Conservation (phyloP, 2,329 filamentous ascomycete species). For the Monosporascus sp. region DNA sequence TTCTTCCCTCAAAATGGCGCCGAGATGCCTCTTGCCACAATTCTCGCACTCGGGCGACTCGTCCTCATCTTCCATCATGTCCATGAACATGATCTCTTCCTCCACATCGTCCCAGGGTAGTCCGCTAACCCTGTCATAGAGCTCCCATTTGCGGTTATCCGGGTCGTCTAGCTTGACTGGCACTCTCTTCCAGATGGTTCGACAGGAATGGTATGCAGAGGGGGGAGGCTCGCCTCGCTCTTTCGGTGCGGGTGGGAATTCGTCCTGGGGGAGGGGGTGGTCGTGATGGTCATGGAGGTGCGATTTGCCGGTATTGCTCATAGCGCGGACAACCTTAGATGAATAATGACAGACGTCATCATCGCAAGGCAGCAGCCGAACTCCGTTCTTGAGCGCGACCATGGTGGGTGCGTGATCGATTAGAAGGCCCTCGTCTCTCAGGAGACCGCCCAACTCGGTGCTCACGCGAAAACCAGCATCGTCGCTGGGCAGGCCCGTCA, state of each 20-base stretch:
- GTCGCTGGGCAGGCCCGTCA: conserved; percentile 48
- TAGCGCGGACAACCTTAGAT: conserved; percentile 41
- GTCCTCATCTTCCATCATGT: conserved; percentile 19
- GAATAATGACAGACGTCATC: conserved; percentile 27
- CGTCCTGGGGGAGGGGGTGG: conserved; percentile 16
- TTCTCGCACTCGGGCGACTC: conserved; percentile 23
- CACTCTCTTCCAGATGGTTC: conserved; percentile 48
- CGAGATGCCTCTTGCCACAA: conserved; percentile 25
- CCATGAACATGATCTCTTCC: conserved; percentile 24
- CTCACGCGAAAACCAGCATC: conserved; percentile 43
- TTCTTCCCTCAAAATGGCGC: conserved; percentile 22
- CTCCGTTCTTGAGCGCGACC: conserved; percentile 33
- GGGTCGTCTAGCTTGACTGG: conserved; percentile 35
- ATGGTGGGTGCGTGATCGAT: conserved; percentile 41
- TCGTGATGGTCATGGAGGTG: conserved; percentile 25
- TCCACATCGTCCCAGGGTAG: conserved; percentile 25
- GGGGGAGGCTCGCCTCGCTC: conserved; percentile 38
- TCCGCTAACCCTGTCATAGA: conserved; percentile 37
- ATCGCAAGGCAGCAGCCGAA: conserved; percentile 36
- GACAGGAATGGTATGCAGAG: conserved; percentile 35
- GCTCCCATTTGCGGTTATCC: conserved; percentile 40
- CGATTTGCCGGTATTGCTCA: conserved; percentile 16
- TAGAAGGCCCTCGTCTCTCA: conserved; percentile 50
- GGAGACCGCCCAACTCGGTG: conserved; percentile 44
- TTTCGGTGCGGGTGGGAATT: conserved; percentile 35